Conservation (phyloP, 75 land plant species). For the Picea sitchensis region DNA sequence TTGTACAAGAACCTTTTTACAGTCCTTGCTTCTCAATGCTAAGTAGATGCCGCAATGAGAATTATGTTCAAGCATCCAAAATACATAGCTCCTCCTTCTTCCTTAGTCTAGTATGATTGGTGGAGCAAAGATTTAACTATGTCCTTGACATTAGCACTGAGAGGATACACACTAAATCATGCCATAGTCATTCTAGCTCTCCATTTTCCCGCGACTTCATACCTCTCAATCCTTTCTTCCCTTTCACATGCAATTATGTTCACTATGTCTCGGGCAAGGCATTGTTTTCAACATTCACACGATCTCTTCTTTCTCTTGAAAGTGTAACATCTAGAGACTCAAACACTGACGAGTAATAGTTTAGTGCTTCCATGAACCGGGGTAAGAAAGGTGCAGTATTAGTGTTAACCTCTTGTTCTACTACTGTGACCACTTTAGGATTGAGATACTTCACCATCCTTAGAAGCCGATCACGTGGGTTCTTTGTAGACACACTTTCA, state of each 20-base stretch:
- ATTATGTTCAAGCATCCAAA: background rate
- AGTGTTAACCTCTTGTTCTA: conserved; percentile 67
- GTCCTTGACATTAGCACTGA: no score
- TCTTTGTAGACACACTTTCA: conserved; percentile 82
- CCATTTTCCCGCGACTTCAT: no score
- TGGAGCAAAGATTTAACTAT: conserved; percentile 13
- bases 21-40: conserved; percentile 38
- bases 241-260: no score
- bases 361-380: no score
- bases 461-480: conserved; percentile 75
- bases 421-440: no score
- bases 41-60: conserved; percentile 79
- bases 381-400: conserved; percentile 80
- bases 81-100: conserved; percentile 23
- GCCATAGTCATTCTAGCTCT: no score
- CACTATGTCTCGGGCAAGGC: no score
- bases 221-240: no score
- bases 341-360: conserved; percentile 39
- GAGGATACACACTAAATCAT: no score
- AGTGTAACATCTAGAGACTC: conserved; percentile 89
- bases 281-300: no score
- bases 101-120: conserved; percentile 61
- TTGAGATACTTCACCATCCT: conserved; percentile 64
- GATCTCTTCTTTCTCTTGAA: conserved; percentile 71
- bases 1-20: background rate